Conservation (phyloP, 768 basidiomycete species). For the Infundibulicybe gibba region DNA sequence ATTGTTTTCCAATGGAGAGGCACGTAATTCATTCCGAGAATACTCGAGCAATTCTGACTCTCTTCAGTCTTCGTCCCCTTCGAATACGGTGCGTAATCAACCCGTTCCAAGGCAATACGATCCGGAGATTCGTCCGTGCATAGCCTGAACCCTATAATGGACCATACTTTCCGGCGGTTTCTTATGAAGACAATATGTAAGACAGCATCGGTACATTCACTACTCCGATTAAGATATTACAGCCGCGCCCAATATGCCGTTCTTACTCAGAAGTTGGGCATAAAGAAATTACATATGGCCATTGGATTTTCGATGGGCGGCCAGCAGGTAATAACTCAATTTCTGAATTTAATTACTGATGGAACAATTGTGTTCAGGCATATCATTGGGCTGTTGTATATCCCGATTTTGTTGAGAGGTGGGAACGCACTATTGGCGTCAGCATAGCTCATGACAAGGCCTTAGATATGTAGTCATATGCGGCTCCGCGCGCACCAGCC, state of each 20-base stretch:
- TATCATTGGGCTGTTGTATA: constrained; percentile 57
- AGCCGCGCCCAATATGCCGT: constrained; percentile 56
- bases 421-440: not conserved
- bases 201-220: not conserved
- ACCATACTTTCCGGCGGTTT: constrained; percentile 53
- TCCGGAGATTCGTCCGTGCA: not conserved
- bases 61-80: constrained; percentile 55
- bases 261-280: constrained; percentile 41
- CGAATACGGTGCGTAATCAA: constrained; percentile 42
- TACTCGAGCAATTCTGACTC: not conserved
- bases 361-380: constrained; percentile 25
- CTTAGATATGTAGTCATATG: constrained; percentile 48
- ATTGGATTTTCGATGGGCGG: constrained; percentile 62
- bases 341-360: not conserved
- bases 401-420: constrained; percentile 52
- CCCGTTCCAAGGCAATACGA: not conserved
- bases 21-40: constrained; percentile 3
- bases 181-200: constrained; percentile 59
- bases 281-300: constrained; percentile 41
- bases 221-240: not conserved
- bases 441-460: not conserved
- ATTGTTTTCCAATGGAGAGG: constrained; percentile 58
- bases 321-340: constrained; percentile 36
- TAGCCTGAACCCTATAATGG: constrained; percentile 55
- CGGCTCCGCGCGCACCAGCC: constrained; percentile 52